These are phyloP conservation scores for Apiospora koreana DNA, from an alignment of 2,329 filamentous ascomycete genomes.

Conservation along the genomic window DNA sequence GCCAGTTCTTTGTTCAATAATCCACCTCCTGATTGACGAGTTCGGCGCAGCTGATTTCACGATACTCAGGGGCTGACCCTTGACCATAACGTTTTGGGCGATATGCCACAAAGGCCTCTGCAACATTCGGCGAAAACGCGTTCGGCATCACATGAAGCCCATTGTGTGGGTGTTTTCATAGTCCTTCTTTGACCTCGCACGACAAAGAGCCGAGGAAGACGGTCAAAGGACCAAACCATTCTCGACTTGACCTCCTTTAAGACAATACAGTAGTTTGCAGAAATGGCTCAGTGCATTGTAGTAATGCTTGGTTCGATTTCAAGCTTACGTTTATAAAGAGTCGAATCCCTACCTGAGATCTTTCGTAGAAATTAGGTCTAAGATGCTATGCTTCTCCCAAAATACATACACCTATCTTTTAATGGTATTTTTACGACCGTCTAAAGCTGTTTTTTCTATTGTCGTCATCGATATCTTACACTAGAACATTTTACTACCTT, in stretches of 20 bases:
- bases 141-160: background rate
- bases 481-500: too few species aligned
- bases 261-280: background rate
- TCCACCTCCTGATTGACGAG: background rate
- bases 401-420: too few species aligned
- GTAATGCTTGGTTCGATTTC: too few species aligned
- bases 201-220: background rate
- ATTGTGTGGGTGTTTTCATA: background rate
- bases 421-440: too few species aligned
- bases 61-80: background rate
- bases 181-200: background rate
- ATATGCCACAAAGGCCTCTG: background rate
- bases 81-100: background rate
- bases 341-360: too few species aligned
- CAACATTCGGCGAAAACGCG: background rate
- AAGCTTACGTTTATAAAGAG: too few species aligned
- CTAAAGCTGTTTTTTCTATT: too few species aligned
- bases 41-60: background rate
- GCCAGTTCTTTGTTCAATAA: background rate
- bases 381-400: too few species aligned
- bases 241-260: background rate
- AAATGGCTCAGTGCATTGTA: background rate
- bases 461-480: too few species aligned
- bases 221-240: background rate
- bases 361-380: too few species aligned